phyloP scores from a whole-genome alignment of 108 stramenopile species.

The Nannochloropsis oceanica region DNA sequence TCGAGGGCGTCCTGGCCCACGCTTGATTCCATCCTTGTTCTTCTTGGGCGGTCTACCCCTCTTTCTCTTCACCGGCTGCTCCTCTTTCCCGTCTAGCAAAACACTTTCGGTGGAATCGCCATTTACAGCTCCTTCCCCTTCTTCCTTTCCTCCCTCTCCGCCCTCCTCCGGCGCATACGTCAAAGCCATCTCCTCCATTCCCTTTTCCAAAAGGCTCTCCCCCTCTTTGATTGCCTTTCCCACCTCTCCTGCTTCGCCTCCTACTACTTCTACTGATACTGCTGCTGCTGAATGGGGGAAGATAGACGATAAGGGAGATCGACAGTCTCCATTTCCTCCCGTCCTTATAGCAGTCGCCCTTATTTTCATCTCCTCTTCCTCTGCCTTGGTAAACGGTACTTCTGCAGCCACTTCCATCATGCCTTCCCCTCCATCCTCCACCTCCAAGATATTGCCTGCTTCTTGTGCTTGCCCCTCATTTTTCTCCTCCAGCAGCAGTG shows the following conservation, averaged over 20 bases:
- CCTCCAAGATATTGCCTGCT: neutral
- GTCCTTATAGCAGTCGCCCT: neutral
- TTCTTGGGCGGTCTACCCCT: neutral
- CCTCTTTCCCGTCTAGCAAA: neutral
- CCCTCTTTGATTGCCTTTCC: neutral
- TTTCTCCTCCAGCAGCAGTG: too few relatives aligned
- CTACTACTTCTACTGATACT: neutral
- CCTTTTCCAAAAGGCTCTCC: neutral
- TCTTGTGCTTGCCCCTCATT: too few relatives aligned
- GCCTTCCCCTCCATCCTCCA: neutral
- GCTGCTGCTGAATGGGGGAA: neutral
- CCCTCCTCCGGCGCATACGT: neutral
- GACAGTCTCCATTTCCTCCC: neutral
- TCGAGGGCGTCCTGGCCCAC: neutral
- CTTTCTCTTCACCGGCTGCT: neutral
- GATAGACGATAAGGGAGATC: too few relatives aligned
- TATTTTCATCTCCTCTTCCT: neutral
- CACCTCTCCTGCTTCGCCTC: neutral
- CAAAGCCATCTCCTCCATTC: neutral
- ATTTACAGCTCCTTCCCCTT: neutral
- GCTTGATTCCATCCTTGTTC: neutral
- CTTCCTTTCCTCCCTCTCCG: neutral
- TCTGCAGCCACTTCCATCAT: neutral
- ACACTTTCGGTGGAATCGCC: neutral
- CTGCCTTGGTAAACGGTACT: neutral